These are phyloP conservation scores for Fusarium sp. DNA, from an alignment of 2,329 filamentous ascomycete species.

Conservation along the genomic window DNA sequence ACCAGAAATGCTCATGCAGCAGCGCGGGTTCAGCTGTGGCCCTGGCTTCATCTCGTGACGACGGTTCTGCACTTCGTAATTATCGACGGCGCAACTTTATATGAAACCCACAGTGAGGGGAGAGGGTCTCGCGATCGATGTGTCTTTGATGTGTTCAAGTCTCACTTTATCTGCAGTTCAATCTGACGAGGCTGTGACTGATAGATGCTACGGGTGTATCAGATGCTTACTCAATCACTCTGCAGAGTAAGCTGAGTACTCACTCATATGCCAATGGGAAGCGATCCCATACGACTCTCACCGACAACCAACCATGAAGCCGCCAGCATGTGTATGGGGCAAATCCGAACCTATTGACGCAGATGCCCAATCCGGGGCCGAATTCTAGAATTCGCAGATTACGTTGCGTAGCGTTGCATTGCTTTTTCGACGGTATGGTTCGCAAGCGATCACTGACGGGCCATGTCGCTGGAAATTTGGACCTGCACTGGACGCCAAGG, in stretches of 20 bases:
- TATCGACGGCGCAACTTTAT: not conserved
- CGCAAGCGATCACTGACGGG: slow-evolving; percentile 25
- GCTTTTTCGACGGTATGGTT: slow-evolving; percentile 29
- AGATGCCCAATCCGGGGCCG: slow-evolving; percentile 28
- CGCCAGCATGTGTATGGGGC: slow-evolving; percentile 11
- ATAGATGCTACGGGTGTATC: not conserved
- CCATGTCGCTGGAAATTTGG: slow-evolving; percentile 45
- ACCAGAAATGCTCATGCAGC: slow-evolving; percentile 19
- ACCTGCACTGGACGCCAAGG: slow-evolving; percentile 39
- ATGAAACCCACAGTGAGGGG: not conserved
- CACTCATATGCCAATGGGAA: slow-evolving; percentile 27
- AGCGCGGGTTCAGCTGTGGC: not conserved
- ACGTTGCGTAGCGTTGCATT: slow-evolving; percentile 34
- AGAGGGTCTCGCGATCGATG: not conserved
- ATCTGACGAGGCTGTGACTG: not conserved
- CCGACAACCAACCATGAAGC: slow-evolving; percentile 3
- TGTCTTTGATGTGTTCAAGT: not conserved
- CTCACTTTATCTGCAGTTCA: not conserved
- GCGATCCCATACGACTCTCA: slow-evolving; percentile 20
- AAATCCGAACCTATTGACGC: slow-evolving; percentile 16
- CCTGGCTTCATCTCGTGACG: slow-evolving; percentile 1
- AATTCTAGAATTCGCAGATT: slow-evolving; percentile 35
- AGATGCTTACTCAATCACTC: not conserved
- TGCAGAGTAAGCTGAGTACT: not conserved
- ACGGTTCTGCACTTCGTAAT: not conserved